A percentile compares a stretch with the other conserved stretches of the same genome.
phyloP scores from a whole-genome alignment of 2,329 filamentous ascomycete species.

The Aspergillus neotritici region DNA sequence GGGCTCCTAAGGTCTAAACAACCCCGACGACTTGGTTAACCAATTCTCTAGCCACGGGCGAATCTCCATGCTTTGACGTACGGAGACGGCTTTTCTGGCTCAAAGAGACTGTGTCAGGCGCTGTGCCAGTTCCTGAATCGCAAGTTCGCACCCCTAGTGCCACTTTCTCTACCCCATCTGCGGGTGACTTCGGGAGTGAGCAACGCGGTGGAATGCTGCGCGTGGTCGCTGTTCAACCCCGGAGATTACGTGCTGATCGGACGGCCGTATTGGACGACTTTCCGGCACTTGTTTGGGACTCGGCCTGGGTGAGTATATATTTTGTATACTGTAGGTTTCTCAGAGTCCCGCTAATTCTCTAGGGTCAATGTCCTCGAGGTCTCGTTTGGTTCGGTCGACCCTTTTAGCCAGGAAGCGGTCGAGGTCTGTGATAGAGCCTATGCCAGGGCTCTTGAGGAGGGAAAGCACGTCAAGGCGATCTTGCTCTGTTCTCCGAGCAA shows the following conservation, averaged over 20 bases:
- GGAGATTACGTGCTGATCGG: conserved; percentile 24
- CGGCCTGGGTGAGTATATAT: conserved; percentile 28
- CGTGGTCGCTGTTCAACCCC: conserved; percentile 16
- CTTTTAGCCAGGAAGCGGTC: conserved; percentile 37
- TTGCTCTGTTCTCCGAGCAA: conserved; percentile 48
- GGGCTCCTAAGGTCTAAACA: too few relatives aligned
- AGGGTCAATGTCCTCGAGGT: conserved; percentile 36
- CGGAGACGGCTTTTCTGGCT: conserved; percentile 23
- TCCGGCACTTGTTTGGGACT: conserved; percentile 37
- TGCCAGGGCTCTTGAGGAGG: conserved; percentile 29
- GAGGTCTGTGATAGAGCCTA: conserved; percentile 39
- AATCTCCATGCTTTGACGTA: conserved; percentile 19
- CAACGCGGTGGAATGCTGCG: conserved; percentile 20
- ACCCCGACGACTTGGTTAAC: too few relatives aligned
- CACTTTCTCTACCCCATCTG: conserved; percentile 16
- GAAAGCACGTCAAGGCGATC: conserved; percentile 39
- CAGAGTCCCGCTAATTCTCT: too few relatives aligned
- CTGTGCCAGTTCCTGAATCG: conserved; percentile 24
- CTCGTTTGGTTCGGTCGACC: conserved; percentile 38
- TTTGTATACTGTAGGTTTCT: too few relatives aligned
- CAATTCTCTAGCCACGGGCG: conserved; percentile 5
- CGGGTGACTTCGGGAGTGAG: conserved; percentile 23
- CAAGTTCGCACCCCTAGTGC: conserved; percentile 14
- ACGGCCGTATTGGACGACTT: conserved; percentile 38
- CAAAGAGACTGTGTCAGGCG: conserved; percentile 12